Percentiles rank a stretch among this genome's conserved stretches.
Evolutionary conservation across 2,329 filamentous ascomycete species (phyloP).

Genomic region (Aspergillus sojae): DNA sequence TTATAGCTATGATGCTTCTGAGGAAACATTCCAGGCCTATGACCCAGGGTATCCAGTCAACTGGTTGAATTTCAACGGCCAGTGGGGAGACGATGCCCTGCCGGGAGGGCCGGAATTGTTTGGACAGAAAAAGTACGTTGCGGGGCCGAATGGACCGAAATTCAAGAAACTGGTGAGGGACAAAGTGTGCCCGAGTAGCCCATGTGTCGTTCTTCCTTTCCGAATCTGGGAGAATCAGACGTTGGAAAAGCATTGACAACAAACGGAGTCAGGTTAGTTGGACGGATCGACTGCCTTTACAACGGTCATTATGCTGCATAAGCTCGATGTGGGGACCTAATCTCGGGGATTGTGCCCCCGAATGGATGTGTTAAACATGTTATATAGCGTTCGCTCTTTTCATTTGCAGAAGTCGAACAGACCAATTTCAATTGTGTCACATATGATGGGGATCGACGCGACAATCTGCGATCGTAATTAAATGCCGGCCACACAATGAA

Average conservation of each 20-base stretch:
- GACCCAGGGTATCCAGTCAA: slow-evolving; percentile 50
- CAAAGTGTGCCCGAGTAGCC: slow-evolving; percentile 58
- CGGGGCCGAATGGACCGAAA: slow-evolving; percentile 63
- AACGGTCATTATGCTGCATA: slow-evolving; percentile 10
- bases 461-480: neutral
- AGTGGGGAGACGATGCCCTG: slow-evolving; percentile 66
- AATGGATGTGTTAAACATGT: neutral
- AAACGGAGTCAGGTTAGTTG: neutral
- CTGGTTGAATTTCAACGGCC: slow-evolving; percentile 60
- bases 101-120: slow-evolving; percentile 53
- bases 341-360: neutral
- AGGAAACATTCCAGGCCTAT: slow-evolving; percentile 51
- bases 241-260: slow-evolving; percentile 6
- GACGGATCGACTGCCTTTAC: neutral
- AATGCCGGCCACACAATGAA: neutral
- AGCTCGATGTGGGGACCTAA: neutral
- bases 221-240: slow-evolving; percentile 20
- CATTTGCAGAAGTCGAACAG: neutral
- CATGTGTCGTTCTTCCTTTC: slow-evolving; percentile 49
- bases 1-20: slow-evolving; percentile 54
- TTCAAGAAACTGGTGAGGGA: slow-evolving; percentile 61
- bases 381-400: neutral
- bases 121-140: slow-evolving; percentile 58
- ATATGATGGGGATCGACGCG: neutral
- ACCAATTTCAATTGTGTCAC: neutral